Base-by-base conservation (phyloP, 2,329 filamentous ascomycete species). In the Shiraia bambusicola region DNA sequence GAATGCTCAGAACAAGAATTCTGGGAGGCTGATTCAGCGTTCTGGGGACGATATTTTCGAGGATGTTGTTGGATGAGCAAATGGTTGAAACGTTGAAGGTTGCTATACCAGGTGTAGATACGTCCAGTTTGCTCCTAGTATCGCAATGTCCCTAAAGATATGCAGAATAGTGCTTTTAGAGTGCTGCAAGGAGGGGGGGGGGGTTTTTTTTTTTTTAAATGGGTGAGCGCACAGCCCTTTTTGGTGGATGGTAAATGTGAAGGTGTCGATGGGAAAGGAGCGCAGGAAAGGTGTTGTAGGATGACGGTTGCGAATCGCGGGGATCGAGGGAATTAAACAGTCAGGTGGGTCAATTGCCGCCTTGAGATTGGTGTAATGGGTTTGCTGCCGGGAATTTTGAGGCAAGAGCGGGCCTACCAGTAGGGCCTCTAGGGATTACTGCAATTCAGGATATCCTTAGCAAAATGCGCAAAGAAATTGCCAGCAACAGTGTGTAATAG, bases 351-450 rank as follows among this genome's bases (percentile, higher is more conserved):
- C 38, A 38, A 41, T 30, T 38, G 40, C 31, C 39, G 41, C 34
- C 28, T 46, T 38, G 26, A 40, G 27, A 28, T 22, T 31, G 34
- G 37, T 33, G 37, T 39, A 40, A 28, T 36, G 39, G 34, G 37
- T 34, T 52, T 46, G 49, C 49, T 26, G 42, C 50, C 37, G 54
- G 37, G 38, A 45, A 39, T 32, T 50, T 34, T 24, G 34, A 34
- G 47, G 51, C 45, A 52, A 49, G 49, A 50, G 45, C 56, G 39
- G 19, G 48, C 47, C 40, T 45, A 47, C 52, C 46, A 39, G 37
- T 43, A 40, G 31, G 36, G 43, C 42, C 37, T 55, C 47, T 53
- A 54, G 48, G 52, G 54, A 64, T 63, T 64, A 63, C 58, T 65
- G 51, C 54, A 29, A 35, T 34, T 16, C 38, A 43, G 29, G 26